Evolutionary conservation across 1,284 basidiomycete species (phyloP).

Genomic region (Ustilago lituana): DNA sequence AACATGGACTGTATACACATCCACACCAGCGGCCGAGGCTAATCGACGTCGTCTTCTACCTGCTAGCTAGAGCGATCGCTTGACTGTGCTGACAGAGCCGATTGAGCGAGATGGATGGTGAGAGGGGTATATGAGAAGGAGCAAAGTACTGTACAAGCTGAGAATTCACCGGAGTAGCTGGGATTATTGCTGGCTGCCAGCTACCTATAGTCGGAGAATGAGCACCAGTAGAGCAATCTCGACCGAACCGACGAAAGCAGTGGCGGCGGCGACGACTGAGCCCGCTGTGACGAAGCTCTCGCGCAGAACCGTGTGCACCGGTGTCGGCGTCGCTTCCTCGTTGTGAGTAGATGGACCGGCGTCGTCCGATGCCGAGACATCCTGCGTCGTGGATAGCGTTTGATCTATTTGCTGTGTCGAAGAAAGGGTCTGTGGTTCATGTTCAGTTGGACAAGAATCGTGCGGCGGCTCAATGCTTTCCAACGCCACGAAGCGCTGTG

Average conservation of each 20-base stretch:
- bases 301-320: slow-evolving; percentile 71
- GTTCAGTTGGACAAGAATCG: slow-evolving; percentile 4
- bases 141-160: neutral
- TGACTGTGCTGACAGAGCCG: no score
- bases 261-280: slow-evolving; percentile 75
- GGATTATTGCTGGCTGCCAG: no score
- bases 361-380: slow-evolving; percentile 72
- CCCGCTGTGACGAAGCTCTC: slow-evolving; percentile 83
- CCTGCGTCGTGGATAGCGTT: slow-evolving; percentile 72
- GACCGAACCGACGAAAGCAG: slow-evolving; percentile 74
- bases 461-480: slow-evolving; percentile 8
- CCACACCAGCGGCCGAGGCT: no score
- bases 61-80: no score
- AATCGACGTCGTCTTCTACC: no score
- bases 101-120: no score
- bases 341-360: no score
- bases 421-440: slow-evolving; percentile 28
- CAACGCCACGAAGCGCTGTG: slow-evolving; percentile 48
- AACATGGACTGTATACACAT: no score
- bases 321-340: slow-evolving; percentile 58
- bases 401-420: slow-evolving; percentile 23
- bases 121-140: slow-evolving; percentile 8
- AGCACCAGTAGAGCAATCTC: slow-evolving; percentile 76
- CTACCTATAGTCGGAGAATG: slow-evolving; percentile 63
- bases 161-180: no score